A percentile compares a stretch with the other conserved stretches of the same genome.
These are phyloP conservation scores for Shiraia sp. DNA, from an alignment of 2,329 filamentous ascomycete genomes.

Conservation along the genomic window DNA sequence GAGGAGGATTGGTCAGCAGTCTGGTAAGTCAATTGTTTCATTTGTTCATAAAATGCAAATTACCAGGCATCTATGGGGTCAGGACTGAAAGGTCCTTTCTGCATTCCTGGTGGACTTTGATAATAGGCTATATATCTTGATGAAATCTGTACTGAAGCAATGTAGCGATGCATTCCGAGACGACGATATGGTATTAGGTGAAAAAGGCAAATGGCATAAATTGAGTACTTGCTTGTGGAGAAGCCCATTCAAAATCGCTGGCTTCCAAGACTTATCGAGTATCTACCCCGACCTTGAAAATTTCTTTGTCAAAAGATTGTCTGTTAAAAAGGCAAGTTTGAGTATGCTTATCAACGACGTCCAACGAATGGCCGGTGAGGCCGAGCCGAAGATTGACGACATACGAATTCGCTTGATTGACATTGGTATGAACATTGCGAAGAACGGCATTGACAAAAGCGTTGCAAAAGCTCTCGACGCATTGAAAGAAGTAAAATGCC, in stretches of 20 bases:
- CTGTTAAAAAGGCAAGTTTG: constrained; percentile 15
- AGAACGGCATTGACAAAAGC: constrained; percentile 1
- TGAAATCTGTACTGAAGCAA: too few species aligned
- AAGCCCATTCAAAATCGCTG: constrained; percentile 12
- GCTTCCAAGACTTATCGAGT: constrained; percentile 10
- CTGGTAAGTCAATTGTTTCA: constrained; percentile 3
- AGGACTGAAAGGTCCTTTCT: too few species aligned
- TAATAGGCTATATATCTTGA: too few species aligned
- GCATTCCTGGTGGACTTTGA: too few species aligned
- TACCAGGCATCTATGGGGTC: too few species aligned
- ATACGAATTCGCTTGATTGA: constrained; percentile 13
- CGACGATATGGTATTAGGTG: constrained; percentile 7
- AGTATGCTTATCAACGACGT: constrained; percentile 20
- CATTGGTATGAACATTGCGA: constrained; percentile 17
- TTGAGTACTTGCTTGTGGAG: constrained; percentile 17
- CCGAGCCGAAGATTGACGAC: constrained; percentile 6
- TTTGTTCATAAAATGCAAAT: not conserved
- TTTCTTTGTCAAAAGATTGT: constrained; percentile 7
- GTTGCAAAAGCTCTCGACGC: constrained; percentile 7
- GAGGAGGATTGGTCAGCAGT: constrained; percentile 5
- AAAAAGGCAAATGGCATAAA: constrained; percentile 9
- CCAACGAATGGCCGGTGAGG: constrained; percentile 8
- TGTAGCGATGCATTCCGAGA: constrained; percentile 10
- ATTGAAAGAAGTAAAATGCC: constrained; percentile 15
- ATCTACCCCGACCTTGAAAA: constrained; percentile 10